Base-by-base conservation (phyloP, 1,284 basidiomycete genomes). In the Microstroma glucosiphilum region DNA sequence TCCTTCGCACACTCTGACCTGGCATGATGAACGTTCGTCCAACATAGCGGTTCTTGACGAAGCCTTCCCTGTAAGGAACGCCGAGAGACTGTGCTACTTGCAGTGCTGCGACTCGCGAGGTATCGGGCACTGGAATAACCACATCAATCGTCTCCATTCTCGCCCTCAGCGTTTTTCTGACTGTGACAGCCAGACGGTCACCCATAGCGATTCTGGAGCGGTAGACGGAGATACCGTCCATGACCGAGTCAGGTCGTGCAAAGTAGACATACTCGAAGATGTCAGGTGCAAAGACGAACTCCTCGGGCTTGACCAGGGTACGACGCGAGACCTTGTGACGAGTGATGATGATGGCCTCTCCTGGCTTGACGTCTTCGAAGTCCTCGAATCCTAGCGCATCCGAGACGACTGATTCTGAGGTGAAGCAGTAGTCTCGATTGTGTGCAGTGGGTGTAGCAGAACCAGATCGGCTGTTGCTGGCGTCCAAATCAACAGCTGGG, bases 1-100 rank as follows among this genome's bases (percentile, higher is more conserved):
- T 97, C 71, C 86, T 87, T 76, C 91, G 91, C 72, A 72, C 64
- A 42, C 66, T 67, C 62, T 99, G 96, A 25, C 94, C 96, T 8
- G 96, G 94, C 96, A 99, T 99, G 82, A 99, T 98, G 81, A 99
- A 99, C 0, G 96, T 99, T 66, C 96, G 84, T 2, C 94, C 96
- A 56, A 98, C 91, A 82, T 98, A 98, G 55, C 96, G 88, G 81
- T 99, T 98, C 84, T 99, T 98, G 74, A 98, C 88, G 80, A 99
- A 98, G 2, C 96, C 96, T 83, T 99, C 96, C 57, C 96, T 86
- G 82, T 98, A 99, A 1, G 96, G 94, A 40, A 98, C 83, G 17
- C 85, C 80, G 57, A 98, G 84, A 76, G 88, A 89, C 80, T 98
- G 94, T 21, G 96, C 96, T 54, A 94, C 82, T 80, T 99, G 94